Evolutionary conservation across 1,284 basidiomycete genomes (phyloP).

Genomic region (Malassezia vespertilionis): DNA sequence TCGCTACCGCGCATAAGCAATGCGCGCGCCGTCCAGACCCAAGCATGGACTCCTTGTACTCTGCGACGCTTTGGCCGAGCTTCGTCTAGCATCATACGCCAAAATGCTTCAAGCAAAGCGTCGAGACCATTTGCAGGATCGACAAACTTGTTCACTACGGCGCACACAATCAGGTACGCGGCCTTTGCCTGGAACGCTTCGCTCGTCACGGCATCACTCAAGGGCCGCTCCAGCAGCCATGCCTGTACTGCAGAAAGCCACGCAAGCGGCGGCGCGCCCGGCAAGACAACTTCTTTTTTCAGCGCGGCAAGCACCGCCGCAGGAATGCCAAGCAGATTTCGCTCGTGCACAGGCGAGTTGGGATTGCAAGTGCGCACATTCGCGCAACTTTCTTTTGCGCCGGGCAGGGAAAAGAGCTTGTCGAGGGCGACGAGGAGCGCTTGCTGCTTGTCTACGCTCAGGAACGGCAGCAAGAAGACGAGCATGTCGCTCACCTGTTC

Average conservation of each 20-base stretch:
- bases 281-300: not conserved
- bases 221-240: conserved; percentile 3
- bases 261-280: not conserved
- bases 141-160: conserved; percentile 30
- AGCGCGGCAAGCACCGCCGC: not conserved
- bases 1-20: conserved; percentile 25
- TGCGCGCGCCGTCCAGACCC: conserved; percentile 32
- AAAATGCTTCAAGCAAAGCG: conserved; percentile 23
- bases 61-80: not conserved
- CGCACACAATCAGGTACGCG: conserved; percentile 12
- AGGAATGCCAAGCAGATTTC: not conserved
- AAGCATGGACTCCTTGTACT: conserved; percentile 22
- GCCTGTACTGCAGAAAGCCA: not conserved
- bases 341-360: not conserved
- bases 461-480: conserved; percentile 23
- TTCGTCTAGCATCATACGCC: conserved; percentile 17
- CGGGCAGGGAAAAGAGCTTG: not conserved
- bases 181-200: not conserved
- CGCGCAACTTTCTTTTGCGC: too few species aligned
- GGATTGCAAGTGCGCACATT: not conserved
- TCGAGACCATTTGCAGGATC: conserved; percentile 4
- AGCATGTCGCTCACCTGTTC: conserved; percentile 27
- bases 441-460: conserved; percentile 20
- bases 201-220: too few species aligned
- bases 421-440: conserved; percentile 18